These are phyloP conservation scores for Mycena albidolilacea DNA, from an alignment of 768 basidiomycete genomes.

Conservation along the genomic window DNA sequence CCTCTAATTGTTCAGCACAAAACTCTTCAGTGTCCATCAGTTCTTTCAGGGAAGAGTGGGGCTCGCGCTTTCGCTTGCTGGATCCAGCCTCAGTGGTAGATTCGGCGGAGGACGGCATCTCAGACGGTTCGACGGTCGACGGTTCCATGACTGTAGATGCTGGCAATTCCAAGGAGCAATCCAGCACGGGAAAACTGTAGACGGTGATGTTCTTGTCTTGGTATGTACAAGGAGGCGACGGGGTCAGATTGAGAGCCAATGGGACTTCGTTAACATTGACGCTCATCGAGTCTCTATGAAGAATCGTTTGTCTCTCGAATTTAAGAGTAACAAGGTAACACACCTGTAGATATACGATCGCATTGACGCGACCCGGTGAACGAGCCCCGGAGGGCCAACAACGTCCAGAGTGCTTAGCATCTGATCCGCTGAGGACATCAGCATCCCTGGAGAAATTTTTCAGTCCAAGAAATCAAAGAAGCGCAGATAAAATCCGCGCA, in stretches of 20 bases:
- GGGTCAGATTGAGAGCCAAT: conserved; percentile 32
- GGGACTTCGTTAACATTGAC: conserved; percentile 57
- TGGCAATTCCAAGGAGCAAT: conserved; percentile 16
- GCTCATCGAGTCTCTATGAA: conserved; percentile 55
- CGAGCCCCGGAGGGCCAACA: conserved; percentile 70
- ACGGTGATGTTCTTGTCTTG: conserved; percentile 66
- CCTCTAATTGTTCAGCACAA: conserved; percentile 55
- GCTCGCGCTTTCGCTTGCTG: conserved; percentile 39
- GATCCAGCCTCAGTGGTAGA: conserved; percentile 8
- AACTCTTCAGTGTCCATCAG: conserved; percentile 44
- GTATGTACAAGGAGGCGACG: conserved; percentile 52
- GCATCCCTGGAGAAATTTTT: conserved; percentile 61
- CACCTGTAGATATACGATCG: conserved; percentile 70
- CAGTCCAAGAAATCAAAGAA: neutral
- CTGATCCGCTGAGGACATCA: conserved; percentile 70
- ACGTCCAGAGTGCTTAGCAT: conserved; percentile 61
- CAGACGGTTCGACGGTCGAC: conserved; percentile 14
- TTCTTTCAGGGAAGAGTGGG: conserved; percentile 34
- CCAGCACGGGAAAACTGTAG: conserved; percentile 60
- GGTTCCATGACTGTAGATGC: conserved; percentile 1
- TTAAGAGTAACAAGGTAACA: conserved; percentile 31
- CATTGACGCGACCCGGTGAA: conserved; percentile 69
- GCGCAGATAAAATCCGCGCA: conserved; percentile 48
- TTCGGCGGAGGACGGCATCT: conserved; percentile 6
- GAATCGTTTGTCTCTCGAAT: neutral